phyloP scores from a whole-genome alignment of 1,284 basidiomycete species.

The Abortiporus biennis region DNA sequence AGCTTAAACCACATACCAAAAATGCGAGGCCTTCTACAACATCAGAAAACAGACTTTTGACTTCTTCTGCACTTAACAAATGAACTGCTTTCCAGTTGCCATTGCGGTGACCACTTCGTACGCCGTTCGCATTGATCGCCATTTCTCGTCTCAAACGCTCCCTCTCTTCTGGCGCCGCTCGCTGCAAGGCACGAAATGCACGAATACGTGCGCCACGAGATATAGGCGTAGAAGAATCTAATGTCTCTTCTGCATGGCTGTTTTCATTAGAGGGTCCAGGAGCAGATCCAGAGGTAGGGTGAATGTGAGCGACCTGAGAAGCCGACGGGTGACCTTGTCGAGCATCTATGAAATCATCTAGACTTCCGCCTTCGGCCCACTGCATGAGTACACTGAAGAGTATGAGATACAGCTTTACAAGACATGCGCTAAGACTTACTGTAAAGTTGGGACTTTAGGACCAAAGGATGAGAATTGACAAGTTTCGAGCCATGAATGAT shows the following conservation, averaged over 20 bases:
- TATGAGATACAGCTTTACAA: background rate
- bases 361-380: conserved; percentile 81
- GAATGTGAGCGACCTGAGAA: conserved; percentile 13
- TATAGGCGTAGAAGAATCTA: conserved; percentile 25
- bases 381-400: conserved; percentile 80
- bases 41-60: conserved; percentile 71
- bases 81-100: conserved; percentile 65
- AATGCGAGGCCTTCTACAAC: conserved; percentile 77
- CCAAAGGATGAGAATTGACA: conserved; percentile 83
- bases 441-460: conserved; percentile 75
- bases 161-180: conserved; percentile 55
- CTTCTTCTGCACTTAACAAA: conserved; percentile 76
- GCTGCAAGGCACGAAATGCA: conserved; percentile 66
- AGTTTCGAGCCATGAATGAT: conserved; percentile 91
- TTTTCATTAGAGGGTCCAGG: conserved; percentile 13
- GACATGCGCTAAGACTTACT: conserved; percentile 36
- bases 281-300: conserved; percentile 15
- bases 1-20: conserved; percentile 50
- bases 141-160: conserved; percentile 50
- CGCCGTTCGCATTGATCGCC: conserved; percentile 24
- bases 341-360: conserved; percentile 81
- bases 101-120: conserved; percentile 12
- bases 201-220: conserved; percentile 68
- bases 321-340: conserved; percentile 46
- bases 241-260: conserved; percentile 13